Evolutionary conservation across 495 filamentous ascomycete genomes (phyloP).

Genomic region (Penicillium odoratum): DNA sequence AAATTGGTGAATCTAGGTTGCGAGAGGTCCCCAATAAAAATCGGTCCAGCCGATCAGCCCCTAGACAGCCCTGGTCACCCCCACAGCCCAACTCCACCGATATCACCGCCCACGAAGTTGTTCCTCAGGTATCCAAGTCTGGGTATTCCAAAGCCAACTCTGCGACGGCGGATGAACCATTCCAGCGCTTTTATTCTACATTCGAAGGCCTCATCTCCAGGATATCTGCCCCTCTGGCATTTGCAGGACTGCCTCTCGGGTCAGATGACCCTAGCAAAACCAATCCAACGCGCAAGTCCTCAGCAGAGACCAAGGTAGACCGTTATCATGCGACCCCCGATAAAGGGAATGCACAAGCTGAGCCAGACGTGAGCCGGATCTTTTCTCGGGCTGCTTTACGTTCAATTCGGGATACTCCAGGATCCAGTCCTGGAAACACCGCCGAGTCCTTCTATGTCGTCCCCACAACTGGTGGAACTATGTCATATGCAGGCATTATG

Average conservation of each 20-base stretch:
- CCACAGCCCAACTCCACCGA: conserved; percentile 36
- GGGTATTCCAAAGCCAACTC: conserved; percentile 12
- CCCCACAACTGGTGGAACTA: conserved; percentile 82
- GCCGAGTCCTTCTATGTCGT: conserved; percentile 95
- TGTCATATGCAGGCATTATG: conserved; percentile 86
- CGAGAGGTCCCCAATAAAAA: conserved; percentile 31
- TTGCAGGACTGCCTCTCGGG: conserved; percentile 80
- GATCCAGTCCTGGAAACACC: conserved; percentile 41
- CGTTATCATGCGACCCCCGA: conserved; percentile 41
- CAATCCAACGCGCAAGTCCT: conserved; percentile 39
- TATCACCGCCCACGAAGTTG: conserved; percentile 37
- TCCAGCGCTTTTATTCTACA: conserved; percentile 85
- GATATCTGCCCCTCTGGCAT: conserved; percentile 86
- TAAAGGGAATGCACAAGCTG: conserved; percentile 36
- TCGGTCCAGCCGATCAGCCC: conserved; percentile 22
- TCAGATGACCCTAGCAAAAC: conserved; percentile 50
- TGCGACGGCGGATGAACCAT: conserved; percentile 66
- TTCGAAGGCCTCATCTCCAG: conserved; percentile 81
- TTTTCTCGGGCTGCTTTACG: conserved; percentile 80
- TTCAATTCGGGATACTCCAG: conserved; percentile 58
- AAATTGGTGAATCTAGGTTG: conserved; percentile 37
- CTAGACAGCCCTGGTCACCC: conserved; percentile 41
- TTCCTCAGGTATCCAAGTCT: conserved; percentile 26
- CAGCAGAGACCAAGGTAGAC: conserved; percentile 40
- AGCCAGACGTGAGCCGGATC: conserved; percentile 72